Percentiles rank a stretch among this genome's conserved stretches.
Conservation (phyloP, 441 rosid genomes). For the Biscutella laevigata region DNA sequence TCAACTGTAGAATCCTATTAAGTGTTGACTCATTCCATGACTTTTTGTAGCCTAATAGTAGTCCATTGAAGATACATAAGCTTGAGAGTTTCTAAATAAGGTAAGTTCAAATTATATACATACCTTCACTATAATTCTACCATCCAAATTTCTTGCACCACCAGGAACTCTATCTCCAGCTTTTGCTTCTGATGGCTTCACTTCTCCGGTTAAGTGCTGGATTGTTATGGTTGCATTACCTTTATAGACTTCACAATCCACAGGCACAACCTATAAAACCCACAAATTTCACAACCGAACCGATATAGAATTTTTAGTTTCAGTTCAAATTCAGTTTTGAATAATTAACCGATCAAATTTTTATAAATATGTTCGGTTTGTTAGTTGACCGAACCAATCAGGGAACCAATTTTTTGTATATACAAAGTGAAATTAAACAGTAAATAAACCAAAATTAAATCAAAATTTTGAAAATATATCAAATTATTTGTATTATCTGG, state of each 20-base stretch:
- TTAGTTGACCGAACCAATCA: no score
- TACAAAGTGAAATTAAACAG: no score
- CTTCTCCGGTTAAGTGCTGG: conserved; percentile 95
- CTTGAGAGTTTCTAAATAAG: not conserved
- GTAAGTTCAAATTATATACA: not conserved
- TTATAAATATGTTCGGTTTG: no score
- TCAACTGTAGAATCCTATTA: conserved; percentile 79
- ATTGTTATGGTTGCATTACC: conserved; percentile 86
- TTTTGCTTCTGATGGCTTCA: conserved; percentile 81
- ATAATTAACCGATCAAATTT: no score
- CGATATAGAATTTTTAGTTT: no score
- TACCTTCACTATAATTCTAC: conserved; percentile 93
- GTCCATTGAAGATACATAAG: not conserved
- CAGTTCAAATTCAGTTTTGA: no score
- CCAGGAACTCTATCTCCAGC: conserved; percentile 87
- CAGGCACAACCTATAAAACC: conserved; percentile 59
- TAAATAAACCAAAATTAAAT: no score
- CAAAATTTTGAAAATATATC: no score
- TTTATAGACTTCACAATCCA: conserved; percentile 85
- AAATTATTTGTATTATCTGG: no score
- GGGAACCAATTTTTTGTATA: no score
- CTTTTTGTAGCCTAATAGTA: conserved; percentile 57
- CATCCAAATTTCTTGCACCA: conserved; percentile 96
- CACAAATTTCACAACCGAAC: no score
- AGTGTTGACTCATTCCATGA: conserved; percentile 89